Conservation (phyloP, 1,139 yeast species). For the Candida sojae region DNA sequence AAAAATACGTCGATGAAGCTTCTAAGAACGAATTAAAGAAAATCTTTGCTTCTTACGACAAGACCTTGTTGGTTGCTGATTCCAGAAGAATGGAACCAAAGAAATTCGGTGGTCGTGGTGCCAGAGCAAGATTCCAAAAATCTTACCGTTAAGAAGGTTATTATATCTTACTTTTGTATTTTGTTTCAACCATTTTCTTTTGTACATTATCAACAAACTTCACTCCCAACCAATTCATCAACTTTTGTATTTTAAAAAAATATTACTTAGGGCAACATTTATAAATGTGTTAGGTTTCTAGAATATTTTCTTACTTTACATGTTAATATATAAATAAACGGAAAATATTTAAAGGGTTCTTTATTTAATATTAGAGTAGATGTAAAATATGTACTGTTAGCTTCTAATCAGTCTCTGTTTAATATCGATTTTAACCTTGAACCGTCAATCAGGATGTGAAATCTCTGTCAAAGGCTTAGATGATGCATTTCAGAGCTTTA, state of each 20-base stretch:
- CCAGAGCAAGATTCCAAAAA: conserved; percentile 99
- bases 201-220: conserved; percentile 6
- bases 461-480: no score
- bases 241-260: conserved; percentile 7
- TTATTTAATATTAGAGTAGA: not conserved
- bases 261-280: conserved; percentile 6
- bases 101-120: conserved; percentile 99
- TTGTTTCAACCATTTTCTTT: conserved; percentile 7
- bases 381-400: no score
- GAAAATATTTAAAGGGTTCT: conserved; percentile 7
- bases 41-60: conserved; percentile 96
- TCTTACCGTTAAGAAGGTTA: conserved; percentile 89
- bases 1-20: conserved; percentile 98
- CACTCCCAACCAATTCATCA: conserved; percentile 5
- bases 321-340: conserved; percentile 10
- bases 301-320: conserved; percentile 10
- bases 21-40: conserved; percentile 99
- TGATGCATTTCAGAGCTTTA: no score
- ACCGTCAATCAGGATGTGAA: no score
- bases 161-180: conserved; percentile 5
- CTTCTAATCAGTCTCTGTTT: no score
- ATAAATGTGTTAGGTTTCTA: conserved; percentile 10
- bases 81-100: conserved; percentile 99
- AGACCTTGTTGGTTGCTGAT: conserved; percentile 99
- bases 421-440: no score